These are phyloP conservation scores for Oenanthe javanica DNA, from an alignment of 140 eudicot genomes.

Conservation along the genomic window DNA sequence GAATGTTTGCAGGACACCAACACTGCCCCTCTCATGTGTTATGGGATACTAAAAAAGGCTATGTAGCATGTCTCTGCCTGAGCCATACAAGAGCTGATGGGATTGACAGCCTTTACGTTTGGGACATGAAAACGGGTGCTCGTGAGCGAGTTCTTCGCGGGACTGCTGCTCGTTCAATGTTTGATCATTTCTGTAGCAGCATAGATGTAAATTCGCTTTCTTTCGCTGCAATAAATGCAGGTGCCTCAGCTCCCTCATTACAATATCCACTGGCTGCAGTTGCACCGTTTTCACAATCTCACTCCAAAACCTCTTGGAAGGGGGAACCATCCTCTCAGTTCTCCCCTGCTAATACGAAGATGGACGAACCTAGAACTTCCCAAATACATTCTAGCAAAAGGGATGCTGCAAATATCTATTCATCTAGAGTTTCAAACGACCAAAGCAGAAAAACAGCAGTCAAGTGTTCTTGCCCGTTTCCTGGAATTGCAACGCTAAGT, in stretches of 20 bases:
- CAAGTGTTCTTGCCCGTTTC: slow-evolving; percentile 72
- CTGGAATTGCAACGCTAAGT: slow-evolving; percentile 67
- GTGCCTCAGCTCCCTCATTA: slow-evolving; percentile 64
- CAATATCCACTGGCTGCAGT: slow-evolving; percentile 44
- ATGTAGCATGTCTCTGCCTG: slow-evolving; percentile 73
- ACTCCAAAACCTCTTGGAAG: slow-evolving; percentile 20
- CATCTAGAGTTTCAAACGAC: slow-evolving; percentile 10
- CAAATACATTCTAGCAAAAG: slow-evolving; percentile 18
- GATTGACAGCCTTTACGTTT: slow-evolving; percentile 65
- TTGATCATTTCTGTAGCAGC: slow-evolving; percentile 56
- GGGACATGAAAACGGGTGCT: slow-evolving; percentile 97
- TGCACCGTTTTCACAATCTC: slow-evolving; percentile 38
- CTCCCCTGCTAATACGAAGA: slow-evolving; percentile 18
- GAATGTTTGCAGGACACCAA: slow-evolving; percentile 94
- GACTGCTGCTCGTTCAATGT: slow-evolving; percentile 84
- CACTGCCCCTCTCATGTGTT: slow-evolving; percentile 61
- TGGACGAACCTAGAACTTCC: slow-evolving; percentile 19
- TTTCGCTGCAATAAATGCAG: slow-evolving; percentile 31
- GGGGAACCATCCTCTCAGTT: slow-evolving; percentile 18
- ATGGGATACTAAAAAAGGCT: slow-evolving; percentile 84
- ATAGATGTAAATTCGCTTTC: slow-evolving; percentile 29
- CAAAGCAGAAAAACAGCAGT: slow-evolving; percentile 38
- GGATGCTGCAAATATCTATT: slow-evolving; percentile 19
- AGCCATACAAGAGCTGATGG: slow-evolving; percentile 49
- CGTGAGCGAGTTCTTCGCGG: slow-evolving; percentile 98